Evolutionary conservation across 2,329 filamentous ascomycete species (phyloP), one percentile per base, ranked within the genome.

Genomic region (Tolypocladium nubicola): DNA sequence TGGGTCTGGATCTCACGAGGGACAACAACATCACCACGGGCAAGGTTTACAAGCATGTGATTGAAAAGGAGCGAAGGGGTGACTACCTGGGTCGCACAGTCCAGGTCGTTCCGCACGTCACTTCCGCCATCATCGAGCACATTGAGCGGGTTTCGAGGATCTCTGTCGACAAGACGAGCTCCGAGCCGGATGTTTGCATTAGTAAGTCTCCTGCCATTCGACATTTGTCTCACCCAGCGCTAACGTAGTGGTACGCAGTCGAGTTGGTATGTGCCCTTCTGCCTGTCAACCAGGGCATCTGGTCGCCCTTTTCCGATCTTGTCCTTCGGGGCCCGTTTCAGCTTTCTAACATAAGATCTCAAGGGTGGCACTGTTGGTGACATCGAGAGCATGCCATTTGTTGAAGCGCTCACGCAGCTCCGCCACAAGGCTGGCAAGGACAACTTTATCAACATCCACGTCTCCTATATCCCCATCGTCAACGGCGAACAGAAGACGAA

Each of bases 21-120:
- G 91, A 96, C 65, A 90, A 93, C 78, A 97, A 97, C 74, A 96
- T 99, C 73, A 99, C 94, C 4, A 96, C 93, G 7, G 94, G 94
- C 69, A 97, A 97, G 78, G 90, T 97, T 64, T 97, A 97, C 75
- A 81, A 90, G 68, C 84, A 88, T 66, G 92, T 97, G 56, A 91
- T 96, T 40, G 84, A 91, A 67, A 84, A 83, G 59, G 81, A 84
- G 68, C 75, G 81, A 33, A 73, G 73, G 45, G 82, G 82, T 57
- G 86, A 94, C 70, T 97, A 96, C 67, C 82, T 97, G 14, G 93
- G 93, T 63, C 86, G 88, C 71, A 91, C 92, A 21, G 87, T 95
- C 19, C 91, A 97, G 73, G 88, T 95, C 56, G 91, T 97, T 6
- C 93, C 93, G 2, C 93, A 97, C 72, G 81, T 97, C 64, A 96